Conservation (phyloP, 2,329 filamentous ascomycete genomes). For the Cladophialophora exuberans region DNA sequence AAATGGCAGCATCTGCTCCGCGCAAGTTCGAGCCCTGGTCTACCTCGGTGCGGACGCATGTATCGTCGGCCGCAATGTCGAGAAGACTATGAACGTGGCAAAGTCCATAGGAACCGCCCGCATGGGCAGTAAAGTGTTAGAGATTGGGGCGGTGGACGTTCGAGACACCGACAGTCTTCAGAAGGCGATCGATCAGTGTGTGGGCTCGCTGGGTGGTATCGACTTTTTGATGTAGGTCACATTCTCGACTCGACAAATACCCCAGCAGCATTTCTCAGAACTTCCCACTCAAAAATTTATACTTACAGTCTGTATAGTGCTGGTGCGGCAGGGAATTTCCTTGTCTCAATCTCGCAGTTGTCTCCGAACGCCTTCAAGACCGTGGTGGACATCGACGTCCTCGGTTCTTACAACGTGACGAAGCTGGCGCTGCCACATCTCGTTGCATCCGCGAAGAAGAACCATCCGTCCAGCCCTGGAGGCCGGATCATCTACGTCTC, state of each 20-base stretch:
- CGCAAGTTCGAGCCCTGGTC: constrained; percentile 88
- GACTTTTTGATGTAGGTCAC: constrained; percentile 83
- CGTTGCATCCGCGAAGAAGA: constrained; percentile 65
- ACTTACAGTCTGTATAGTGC: constrained; percentile 64
- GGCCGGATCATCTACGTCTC: constrained; percentile 88
- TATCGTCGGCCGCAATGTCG: constrained; percentile 86
- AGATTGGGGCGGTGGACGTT: constrained; percentile 76
- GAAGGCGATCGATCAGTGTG: constrained; percentile 76
- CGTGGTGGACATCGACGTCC: constrained; percentile 93
- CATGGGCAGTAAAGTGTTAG: constrained; percentile 79
- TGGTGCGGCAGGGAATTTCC: constrained; percentile 93
- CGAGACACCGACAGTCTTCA: constrained; percentile 70
- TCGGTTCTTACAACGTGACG: constrained; percentile 92
- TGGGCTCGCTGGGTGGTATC: constrained; percentile 79
- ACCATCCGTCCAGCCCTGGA: constrained; percentile 68
- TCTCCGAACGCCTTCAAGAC: constrained; percentile 89
- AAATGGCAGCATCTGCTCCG: constrained; percentile 89
- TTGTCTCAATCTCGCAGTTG: constrained; percentile 80
- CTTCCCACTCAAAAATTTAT: too few species aligned
- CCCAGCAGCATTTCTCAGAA: too few species aligned
- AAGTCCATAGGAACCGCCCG: constrained; percentile 80
- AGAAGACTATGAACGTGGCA: constrained; percentile 82
- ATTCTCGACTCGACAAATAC: neutral
- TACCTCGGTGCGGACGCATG: constrained; percentile 90
- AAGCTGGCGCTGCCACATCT: constrained; percentile 88